Conservation (phyloP, 1,139 yeast species). For the Hemisphaericaspora xylofermentans region DNA sequence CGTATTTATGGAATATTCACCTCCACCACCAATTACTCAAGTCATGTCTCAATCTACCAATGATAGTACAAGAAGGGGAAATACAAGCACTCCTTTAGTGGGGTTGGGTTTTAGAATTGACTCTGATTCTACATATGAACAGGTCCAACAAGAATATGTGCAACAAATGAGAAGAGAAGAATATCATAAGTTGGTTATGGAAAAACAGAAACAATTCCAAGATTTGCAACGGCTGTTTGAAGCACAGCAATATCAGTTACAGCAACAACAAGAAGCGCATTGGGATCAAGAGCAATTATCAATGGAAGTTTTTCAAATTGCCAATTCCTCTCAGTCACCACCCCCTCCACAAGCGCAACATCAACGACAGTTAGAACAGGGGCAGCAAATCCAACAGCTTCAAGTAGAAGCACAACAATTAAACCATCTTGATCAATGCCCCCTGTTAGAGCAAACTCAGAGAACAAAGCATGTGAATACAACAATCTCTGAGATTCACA, state of each 20-base stretch:
- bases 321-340: too few relatives aligned
- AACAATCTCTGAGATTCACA: neutral
- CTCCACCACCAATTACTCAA: constrained; percentile 8
- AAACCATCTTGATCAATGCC: neutral
- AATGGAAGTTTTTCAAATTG: too few relatives aligned
- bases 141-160: constrained; percentile 6
- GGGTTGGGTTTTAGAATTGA: constrained; percentile 12
- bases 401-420: neutral
- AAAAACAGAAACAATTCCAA: constrained; percentile 7
- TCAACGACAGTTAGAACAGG: constrained; percentile 2
- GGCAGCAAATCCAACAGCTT: neutral
- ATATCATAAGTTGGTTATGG: constrained; percentile 2
- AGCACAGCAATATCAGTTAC: constrained; percentile 4
- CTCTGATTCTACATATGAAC: constrained; percentile 1
- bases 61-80: constrained; percentile 2
- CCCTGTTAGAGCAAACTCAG: too few relatives aligned
- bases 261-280: constrained; percentile 6
- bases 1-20: neutral
- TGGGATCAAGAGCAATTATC: neutral
- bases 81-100: constrained; percentile 7
- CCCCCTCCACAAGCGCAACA: too few relatives aligned
- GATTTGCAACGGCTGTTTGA: constrained; percentile 2
- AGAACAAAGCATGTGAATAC: too few relatives aligned
- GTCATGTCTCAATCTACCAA: constrained; percentile 1
- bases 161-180: constrained; percentile 11